A percentile compares a stretch with the other conserved stretches of the same genome.
Evolutionary conservation across 1,284 basidiomycete species (phyloP).

Genomic region (Boletus sp.): DNA sequence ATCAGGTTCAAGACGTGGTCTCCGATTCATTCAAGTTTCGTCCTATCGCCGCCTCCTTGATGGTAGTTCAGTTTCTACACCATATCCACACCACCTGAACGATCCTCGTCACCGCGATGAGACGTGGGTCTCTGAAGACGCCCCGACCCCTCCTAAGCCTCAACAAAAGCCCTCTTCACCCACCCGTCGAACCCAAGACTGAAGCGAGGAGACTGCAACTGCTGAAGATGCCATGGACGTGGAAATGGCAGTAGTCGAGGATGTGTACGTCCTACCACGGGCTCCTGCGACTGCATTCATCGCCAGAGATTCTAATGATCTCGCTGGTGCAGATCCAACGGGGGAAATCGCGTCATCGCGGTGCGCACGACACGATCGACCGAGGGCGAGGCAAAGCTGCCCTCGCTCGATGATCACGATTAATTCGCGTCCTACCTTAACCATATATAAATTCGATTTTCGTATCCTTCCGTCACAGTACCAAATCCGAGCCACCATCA

Average conservation of each 20-base stretch:
- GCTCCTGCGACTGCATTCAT: too few relatives aligned
- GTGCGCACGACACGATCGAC: background rate
- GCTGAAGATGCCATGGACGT: background rate
- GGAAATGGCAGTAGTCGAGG: background rate
- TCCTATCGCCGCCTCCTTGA: background rate
- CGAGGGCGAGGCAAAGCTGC: background rate
- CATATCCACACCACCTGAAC: background rate
- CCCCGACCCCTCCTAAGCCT: background rate
- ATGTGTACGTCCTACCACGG: background rate
- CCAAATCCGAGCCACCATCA: too few relatives aligned
- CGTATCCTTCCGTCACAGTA: background rate
- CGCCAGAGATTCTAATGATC: background rate
- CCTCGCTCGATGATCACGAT: background rate
- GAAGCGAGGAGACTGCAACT: too few relatives aligned
- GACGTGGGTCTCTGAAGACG: constrained; percentile 11
- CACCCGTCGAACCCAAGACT: background rate
- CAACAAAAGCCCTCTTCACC: background rate
- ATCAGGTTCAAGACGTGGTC: too few relatives aligned
- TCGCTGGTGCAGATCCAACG: background rate
- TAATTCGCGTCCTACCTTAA: background rate
- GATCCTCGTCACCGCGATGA: constrained; percentile 12
- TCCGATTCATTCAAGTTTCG: background rate
- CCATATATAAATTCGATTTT: background rate
- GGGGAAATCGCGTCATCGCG: too few relatives aligned
- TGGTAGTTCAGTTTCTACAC: too few relatives aligned